Percentiles rank a stretch among this genome's conserved stretches.
Conservation (phyloP, 2,329 filamentous ascomycete genomes). For the Penicillium sp. region DNA sequence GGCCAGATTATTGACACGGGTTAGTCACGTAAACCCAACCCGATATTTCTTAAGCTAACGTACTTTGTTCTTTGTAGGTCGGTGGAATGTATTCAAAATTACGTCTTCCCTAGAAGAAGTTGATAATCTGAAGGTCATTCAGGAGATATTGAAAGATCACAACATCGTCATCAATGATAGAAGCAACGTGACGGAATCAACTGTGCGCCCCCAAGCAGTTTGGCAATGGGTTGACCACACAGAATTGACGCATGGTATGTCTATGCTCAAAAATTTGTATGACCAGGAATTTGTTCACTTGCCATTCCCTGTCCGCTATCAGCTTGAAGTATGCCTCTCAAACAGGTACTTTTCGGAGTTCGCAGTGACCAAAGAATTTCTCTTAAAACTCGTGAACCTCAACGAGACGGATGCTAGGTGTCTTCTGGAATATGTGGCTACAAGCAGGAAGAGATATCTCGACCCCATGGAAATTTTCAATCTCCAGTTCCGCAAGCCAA, state of each 20-base stretch:
- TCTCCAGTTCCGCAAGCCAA: constrained; percentile 43
- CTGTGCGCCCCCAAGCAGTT: constrained; percentile 23
- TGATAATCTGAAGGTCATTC: constrained; percentile 38
- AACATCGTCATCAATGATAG: constrained; percentile 61
- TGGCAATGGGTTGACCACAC: constrained; percentile 44
- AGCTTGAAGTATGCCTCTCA: constrained; percentile 91
- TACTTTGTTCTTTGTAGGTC: constrained; percentile 38
- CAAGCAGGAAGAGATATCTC: constrained; percentile 61
- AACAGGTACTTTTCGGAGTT: constrained; percentile 74
- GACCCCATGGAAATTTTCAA: constrained; percentile 74
- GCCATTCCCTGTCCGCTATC: constrained; percentile 76
- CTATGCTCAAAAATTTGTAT: constrained; percentile 36
- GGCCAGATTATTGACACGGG: constrained; percentile 61
- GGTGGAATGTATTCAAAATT: constrained; percentile 64
- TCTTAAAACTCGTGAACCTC: constrained; percentile 59
- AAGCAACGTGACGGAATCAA: constrained; percentile 42
- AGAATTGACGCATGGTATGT: constrained; percentile 9
- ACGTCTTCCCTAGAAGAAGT: constrained; percentile 40
- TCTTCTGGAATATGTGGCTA: constrained; percentile 73
- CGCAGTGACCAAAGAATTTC: constrained; percentile 67
- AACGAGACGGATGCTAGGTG: constrained; percentile 57
- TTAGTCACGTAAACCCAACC: constrained; percentile 23
- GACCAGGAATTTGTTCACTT: constrained; percentile 45
- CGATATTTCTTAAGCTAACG: neutral
- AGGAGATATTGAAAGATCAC: constrained; percentile 65